Base-by-base conservation (phyloP, 83 land plant species). In the Thuja plicata region DNA sequence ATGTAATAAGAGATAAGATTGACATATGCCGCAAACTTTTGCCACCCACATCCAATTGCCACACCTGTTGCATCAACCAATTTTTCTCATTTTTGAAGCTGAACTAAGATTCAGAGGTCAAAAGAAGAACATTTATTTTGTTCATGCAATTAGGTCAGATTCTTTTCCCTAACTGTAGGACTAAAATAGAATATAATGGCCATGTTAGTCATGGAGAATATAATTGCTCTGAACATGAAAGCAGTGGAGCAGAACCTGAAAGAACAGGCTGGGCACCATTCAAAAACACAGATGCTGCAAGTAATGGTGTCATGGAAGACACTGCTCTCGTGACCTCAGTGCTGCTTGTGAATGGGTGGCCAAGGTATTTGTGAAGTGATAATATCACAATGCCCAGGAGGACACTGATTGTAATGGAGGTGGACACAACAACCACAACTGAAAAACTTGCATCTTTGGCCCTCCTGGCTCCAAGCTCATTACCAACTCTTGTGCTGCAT, bases 31-130 rank as follows among this genome's bases (percentile, higher is more conserved):
- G 90, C 95, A 8, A 90, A 77, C 38, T 90, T 88, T 85, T 93
- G 95, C 93, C 95, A 93, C 55, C 95, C 95, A 60, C 93, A 88
- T 62, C 92, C 95, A 82, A 93, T 89, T 16, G 95, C 93, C 60
- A 93, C 92, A 80, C 92, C 95, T 87, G 93, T 85, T 34, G 15
- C 52, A 52, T 9, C 60, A 30, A 8, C n/a, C 30, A 8, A 8
- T 24, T 2, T 62, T 9, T 27, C n/a, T n/a, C 6, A 2, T 8
- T 66, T 66, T 27, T 15, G 3, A 16, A 15, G 19, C 3, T 54
- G 0, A 54, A 54, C 19, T 54, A 54, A 54, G 16, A 54, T 54
- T 54, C 19, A 54, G 4, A 15, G 19, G 19, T 15, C 57, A 54
- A 46, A 46, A 66, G 32, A 2, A 66, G n/a, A 66, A 7, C 8